Base-by-base conservation (phyloP, 768 basidiomycete genomes). In the Mycena crocata region DNA sequence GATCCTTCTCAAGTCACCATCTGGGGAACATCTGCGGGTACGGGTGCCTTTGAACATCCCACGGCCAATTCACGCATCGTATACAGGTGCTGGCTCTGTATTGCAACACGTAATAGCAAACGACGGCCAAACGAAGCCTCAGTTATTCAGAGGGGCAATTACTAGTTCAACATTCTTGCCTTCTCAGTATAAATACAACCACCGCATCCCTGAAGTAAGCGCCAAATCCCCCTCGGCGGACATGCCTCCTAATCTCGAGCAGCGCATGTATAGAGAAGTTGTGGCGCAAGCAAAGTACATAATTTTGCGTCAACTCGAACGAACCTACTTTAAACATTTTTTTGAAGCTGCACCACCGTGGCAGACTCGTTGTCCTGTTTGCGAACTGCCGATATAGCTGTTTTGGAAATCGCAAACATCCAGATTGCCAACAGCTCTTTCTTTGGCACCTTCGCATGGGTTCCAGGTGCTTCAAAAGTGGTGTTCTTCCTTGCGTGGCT, bases 111-210 rank as follows among this genome's bases (percentile, higher is more conserved):
- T 79, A 19, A 69, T 79, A 17, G 78, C 78, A 13, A 62, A 78
- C 21, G 69, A 71, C 21, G 80, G 79, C 6, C 68, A 74, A 46
- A 80, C 77, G 1, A 55, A 74, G 32, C 79, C 79, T 0, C 71
- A 73, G 60, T 30, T 45, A 32, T 26, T 42, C 21, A 6, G 42
- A 45, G 44, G 42, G 14, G 77, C 74, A 9, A 77, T 80, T n/a
- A 74, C 78, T 13, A 79, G 75, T 54, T 80, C 79, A 2, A 68
- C 70, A 1, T 77, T 68, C 57, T 55, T 80, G 24, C 74, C 78
- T 0, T 73, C 76, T 5, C 79, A 80, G 49, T 80, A 81, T 26
- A 32, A 62, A 1, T 81, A 74, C 64, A 75, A 80, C 50, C 72
- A 75, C 57, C 40, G 28, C 8, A 74, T 79, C 37, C 73, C 77